Evolutionary conservation across 2,329 filamentous ascomycete genomes (phyloP).

Genomic region (Fusarium ramigenum): DNA sequence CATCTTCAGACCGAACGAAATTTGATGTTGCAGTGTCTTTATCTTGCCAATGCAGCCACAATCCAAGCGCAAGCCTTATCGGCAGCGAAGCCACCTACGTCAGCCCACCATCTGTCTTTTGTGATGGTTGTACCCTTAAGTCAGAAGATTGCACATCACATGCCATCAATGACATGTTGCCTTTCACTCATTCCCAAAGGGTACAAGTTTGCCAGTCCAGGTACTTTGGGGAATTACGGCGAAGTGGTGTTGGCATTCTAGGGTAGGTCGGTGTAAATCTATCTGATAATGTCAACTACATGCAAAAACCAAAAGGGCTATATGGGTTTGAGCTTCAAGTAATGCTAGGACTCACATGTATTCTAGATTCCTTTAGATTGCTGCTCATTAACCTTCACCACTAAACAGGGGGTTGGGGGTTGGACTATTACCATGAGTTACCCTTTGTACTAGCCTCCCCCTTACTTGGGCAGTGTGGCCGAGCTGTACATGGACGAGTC

Average conservation of each 20-base stretch:
- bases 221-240: background rate
- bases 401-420: background rate
- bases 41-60: background rate
- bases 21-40: background rate
- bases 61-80: background rate
- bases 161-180: background rate
- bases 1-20: background rate
- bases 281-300: background rate
- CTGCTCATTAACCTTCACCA: background rate
- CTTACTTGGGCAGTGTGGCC: background rate
- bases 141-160: conserved; percentile 15
- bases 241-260: background rate
- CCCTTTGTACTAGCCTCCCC: background rate
- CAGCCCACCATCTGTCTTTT: conserved; percentile 9
- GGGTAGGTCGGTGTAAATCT: background rate
- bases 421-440: background rate
- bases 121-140: conserved; percentile 3
- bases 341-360: background rate
- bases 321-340: background rate
- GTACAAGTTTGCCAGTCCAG: background rate
- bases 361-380: background rate
- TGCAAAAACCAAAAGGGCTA: background rate
- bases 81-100: conserved; percentile 12
- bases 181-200: background rate
- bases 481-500: background rate